Evolutionary conservation across 805 yeast species (phyloP).

Genomic region (Yarrowia phangngaensis): DNA sequence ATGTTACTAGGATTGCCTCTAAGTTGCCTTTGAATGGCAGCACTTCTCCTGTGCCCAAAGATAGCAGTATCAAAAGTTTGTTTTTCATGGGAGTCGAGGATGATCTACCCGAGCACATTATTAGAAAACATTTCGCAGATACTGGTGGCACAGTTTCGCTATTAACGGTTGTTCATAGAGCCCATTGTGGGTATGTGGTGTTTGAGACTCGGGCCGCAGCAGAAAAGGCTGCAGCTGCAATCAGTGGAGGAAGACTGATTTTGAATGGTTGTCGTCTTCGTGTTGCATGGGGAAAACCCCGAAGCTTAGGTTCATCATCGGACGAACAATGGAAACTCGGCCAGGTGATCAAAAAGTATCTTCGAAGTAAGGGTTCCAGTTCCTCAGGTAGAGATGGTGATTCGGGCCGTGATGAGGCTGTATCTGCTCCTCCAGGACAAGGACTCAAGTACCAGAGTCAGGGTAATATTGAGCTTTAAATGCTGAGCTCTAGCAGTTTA

Average conservation of each 20-base stretch:
- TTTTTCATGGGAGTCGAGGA: slow-evolving; percentile 73
- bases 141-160: slow-evolving; percentile 48
- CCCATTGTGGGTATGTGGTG: slow-evolving; percentile 62
- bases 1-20: slow-evolving; percentile 51
- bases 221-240: slow-evolving; percentile 40
- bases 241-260: slow-evolving; percentile 32
- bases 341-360: slow-evolving; percentile 30
- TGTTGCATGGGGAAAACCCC: slow-evolving; percentile 37
- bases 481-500: not conserved
- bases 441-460: slow-evolving; percentile 25
- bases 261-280: slow-evolving; percentile 36
- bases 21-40: slow-evolving; percentile 62
- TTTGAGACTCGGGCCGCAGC: slow-evolving; percentile 52
- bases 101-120: slow-evolving; percentile 59
- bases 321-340: slow-evolving; percentile 33
- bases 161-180: slow-evolving; percentile 51
- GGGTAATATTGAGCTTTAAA: slow-evolving; percentile 18
- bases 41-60: slow-evolving; percentile 44
- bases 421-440: slow-evolving; percentile 23
- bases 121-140: slow-evolving; percentile 49
- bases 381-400: slow-evolving; percentile 1
- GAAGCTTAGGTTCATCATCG: slow-evolving; percentile 32
- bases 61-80: slow-evolving; percentile 49
- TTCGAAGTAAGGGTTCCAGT: slow-evolving; percentile 25
- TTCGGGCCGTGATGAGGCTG: slow-evolving; percentile 16